Percentiles rank a stretch among this genome's conserved stretches.
Conservation (phyloP, 306 rosid species). For the Hippophae rhamnoides region DNA sequence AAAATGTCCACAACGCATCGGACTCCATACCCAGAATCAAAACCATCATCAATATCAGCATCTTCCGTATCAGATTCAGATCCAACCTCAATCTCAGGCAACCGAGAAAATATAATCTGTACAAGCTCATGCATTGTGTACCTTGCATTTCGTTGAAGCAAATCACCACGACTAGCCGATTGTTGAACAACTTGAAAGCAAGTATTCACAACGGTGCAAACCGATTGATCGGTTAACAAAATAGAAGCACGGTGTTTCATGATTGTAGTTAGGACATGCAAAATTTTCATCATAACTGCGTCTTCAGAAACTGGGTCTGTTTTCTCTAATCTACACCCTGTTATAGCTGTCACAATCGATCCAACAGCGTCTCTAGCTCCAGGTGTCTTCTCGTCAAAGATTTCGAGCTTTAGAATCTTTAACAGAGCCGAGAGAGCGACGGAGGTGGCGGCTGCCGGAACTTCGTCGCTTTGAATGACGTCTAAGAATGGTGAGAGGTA, state of each 20-base stretch:
- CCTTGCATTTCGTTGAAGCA: constrained; percentile 63
- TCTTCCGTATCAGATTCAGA: constrained; percentile 45
- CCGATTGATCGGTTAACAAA: constrained; percentile 49
- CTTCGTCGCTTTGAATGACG: constrained; percentile 63
- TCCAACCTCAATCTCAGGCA: constrained; percentile 49
- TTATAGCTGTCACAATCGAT: constrained; percentile 38
- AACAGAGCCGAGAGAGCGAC: constrained; percentile 64
- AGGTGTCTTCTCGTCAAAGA: constrained; percentile 57
- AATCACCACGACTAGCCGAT: constrained; percentile 49
- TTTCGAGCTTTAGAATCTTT: constrained; percentile 51
- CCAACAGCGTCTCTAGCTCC: constrained; percentile 55
- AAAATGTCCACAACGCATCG: constrained; percentile 66
- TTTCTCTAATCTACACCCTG: constrained; percentile 63
- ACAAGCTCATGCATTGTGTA: constrained; percentile 78
- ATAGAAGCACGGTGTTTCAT: constrained; percentile 58
- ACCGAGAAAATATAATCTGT: constrained; percentile 48
- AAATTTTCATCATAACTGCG: constrained; percentile 75
- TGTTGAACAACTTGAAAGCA: constrained; percentile 81
- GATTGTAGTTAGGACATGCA: constrained; percentile 42
- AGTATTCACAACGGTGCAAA: constrained; percentile 53
- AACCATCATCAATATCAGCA: constrained; percentile 18
- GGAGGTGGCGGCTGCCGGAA: constrained; percentile 62
- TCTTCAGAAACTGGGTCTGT: constrained; percentile 61
- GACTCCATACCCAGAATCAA: constrained; percentile 50
- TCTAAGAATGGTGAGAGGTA: constrained; percentile 69